Conservation (phyloP, 345 rosid genomes). For the Aethionema arabicum region DNA sequence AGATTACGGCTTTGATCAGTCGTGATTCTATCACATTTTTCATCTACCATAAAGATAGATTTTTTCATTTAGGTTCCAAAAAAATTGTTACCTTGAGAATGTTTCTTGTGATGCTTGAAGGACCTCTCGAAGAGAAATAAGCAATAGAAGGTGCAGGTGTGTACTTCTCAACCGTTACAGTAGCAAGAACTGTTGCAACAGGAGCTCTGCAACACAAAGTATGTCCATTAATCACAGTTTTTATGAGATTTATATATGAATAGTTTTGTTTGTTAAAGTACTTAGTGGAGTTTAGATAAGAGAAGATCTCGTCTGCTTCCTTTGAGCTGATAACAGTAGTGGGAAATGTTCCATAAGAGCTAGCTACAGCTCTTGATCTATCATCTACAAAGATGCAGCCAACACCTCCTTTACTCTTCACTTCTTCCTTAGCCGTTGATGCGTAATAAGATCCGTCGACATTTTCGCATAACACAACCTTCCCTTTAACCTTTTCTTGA, state of each 20-base stretch:
- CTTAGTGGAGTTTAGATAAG: slow-evolving; percentile 74
- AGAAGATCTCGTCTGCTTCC: slow-evolving; percentile 48
- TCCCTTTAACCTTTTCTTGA: slow-evolving; percentile 50
- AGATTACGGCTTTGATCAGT: slow-evolving; percentile 17
- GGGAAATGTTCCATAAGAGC: slow-evolving; percentile 49
- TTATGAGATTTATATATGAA: background rate
- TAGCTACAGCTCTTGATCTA: slow-evolving; percentile 43
- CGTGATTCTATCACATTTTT: background rate
- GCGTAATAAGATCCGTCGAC: slow-evolving; percentile 26
- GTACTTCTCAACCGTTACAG: slow-evolving; percentile 45
- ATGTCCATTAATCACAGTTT: background rate
- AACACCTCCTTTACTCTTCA: slow-evolving; percentile 52
- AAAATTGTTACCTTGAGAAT: slow-evolving; percentile 62
- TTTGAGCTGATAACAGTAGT: slow-evolving; percentile 48
- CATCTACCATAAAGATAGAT: background rate
- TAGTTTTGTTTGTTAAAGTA: slow-evolving; percentile 26
- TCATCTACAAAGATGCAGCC: slow-evolving; percentile 59
- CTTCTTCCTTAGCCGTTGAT: slow-evolving; percentile 37
- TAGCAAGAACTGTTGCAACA: slow-evolving; percentile 65
- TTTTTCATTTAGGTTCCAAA: background rate
- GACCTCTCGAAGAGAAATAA: slow-evolving; percentile 81
- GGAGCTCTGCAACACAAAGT: slow-evolving; percentile 47
- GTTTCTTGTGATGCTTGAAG: slow-evolving; percentile 55
- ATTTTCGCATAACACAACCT: slow-evolving; percentile 63
- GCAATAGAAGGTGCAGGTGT: slow-evolving; percentile 70